These are phyloP conservation scores for Rosa lucieae DNA, from an alignment of 306 rosid species.

Conservation along the genomic window DNA sequence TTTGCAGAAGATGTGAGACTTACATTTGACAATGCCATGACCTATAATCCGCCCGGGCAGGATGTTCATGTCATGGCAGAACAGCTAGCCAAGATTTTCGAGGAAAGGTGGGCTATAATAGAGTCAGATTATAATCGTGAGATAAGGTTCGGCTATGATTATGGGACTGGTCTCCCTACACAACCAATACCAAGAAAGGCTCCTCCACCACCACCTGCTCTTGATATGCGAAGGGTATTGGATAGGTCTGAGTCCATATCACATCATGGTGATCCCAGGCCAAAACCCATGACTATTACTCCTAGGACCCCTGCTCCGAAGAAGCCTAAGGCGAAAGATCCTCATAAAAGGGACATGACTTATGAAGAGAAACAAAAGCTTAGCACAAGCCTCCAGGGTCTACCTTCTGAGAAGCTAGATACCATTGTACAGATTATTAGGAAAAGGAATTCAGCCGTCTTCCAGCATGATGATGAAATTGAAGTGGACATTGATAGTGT, in stretches of 20 bases:
- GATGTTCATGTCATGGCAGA: constrained; percentile 98
- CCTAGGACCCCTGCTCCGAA: constrained; percentile 92
- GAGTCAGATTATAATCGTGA: constrained; percentile 85
- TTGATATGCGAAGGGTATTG: constrained; percentile 80
- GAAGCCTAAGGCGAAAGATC: constrained; percentile 98
- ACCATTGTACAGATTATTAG: constrained; percentile 78
- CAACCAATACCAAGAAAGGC: constrained; percentile 65
- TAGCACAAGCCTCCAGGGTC: constrained; percentile 75
- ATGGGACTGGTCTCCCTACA: constrained; percentile 47
- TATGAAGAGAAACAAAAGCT: constrained; percentile 86
- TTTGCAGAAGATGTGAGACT: constrained; percentile 99
- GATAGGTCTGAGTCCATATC: constrained; percentile 70
- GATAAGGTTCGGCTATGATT: constrained; percentile 58
- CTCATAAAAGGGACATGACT: constrained; percentile 88
- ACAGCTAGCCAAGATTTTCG: constrained; percentile 65
- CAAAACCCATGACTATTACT: constrained; percentile 54
- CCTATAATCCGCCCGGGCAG: constrained; percentile 85
- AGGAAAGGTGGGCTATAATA: constrained; percentile 87
- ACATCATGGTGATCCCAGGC: constrained; percentile 39
- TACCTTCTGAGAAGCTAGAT: constrained; percentile 85
- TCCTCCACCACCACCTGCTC: constrained; percentile 58
- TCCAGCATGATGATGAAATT: constrained; percentile 85
- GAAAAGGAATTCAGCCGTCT: constrained; percentile 65
- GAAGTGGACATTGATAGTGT: constrained; percentile 95
- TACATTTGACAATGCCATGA: constrained; percentile 84